Base-by-base conservation (phyloP, 1,284 basidiomycete species). In the Leccinum pallidistipes region DNA sequence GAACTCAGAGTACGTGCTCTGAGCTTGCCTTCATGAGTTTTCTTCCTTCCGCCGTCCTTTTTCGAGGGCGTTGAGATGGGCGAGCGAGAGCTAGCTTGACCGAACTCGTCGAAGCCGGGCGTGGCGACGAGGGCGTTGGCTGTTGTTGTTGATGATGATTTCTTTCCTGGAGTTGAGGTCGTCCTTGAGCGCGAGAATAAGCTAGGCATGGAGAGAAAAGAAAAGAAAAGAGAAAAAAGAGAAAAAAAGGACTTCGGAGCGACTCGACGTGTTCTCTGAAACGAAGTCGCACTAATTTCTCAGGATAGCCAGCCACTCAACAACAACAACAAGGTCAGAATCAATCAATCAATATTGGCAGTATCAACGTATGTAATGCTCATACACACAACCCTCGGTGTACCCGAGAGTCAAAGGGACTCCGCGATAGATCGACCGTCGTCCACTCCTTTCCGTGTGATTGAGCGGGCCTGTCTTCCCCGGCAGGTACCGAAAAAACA, bases 81-180 rank as follows among this genome's bases (percentile, higher is more conserved):
- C 3, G 63, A 62, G 51, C 60, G 47, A 3, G 69, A 32, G 24
- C 63, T 71, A 62, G 85, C 79, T 62, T 85, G 78, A 56, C 88
- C 89, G 67, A 90, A 90, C 78, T 91, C 89, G 78, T 91, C 88
- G 65, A 69, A 73, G 56, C 64, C 68, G 57, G 74, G 31, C 38
- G 27, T 57, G 49, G 61, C 62, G 7, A 63, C 56, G 58, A 54
- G 51, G 31, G 62, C 16, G 56, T 18, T 73, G 61, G 36, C 40
- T 14, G 45, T 14, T 24, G 45, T 8, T 47, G 45, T 21, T 38
- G 36, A 16, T 38, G 66, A 5, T 4, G 60, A 61, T 57, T 67
- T 70, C 68, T 80, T 84, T 69, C 70, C 76, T 58, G 80, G 75
- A 1, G 79, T 80, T n/a, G 84, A 84, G 57, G 75, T 77, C 54